Percentiles rank a stretch among this genome's conserved stretches.
Evolutionary conservation across 2,329 filamentous ascomycete genomes (phyloP).

Genomic region (Herpotrichia juniperi): DNA sequence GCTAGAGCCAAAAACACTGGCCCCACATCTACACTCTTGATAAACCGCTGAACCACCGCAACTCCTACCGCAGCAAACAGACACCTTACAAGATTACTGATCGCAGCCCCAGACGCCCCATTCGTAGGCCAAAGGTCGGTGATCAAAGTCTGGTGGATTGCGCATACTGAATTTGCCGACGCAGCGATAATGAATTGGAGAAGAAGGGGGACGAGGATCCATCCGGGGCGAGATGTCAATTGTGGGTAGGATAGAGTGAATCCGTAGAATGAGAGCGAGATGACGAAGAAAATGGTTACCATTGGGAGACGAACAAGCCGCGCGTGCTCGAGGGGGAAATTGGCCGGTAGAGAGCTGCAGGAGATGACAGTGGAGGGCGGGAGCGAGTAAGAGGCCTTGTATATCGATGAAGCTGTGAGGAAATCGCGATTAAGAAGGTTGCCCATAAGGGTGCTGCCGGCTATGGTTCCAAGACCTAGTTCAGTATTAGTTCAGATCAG

Average conservation of each 20-base stretch:
- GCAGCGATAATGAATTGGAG: conserved; percentile 41
- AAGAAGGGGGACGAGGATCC: conserved; percentile 18
- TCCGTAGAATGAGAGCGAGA: conserved; percentile 45
- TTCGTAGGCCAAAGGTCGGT: conserved; percentile 68
- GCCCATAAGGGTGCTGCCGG: conserved; percentile 50
- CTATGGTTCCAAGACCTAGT: conserved; percentile 46
- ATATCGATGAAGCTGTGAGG: conserved; percentile 38
- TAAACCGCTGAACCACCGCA: conserved; percentile 65
- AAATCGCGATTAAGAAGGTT: conserved; percentile 52
- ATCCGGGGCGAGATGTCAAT: conserved; percentile 18
- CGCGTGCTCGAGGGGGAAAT: conserved; percentile 51
- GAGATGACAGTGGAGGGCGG: conserved; percentile 30
- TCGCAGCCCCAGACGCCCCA: conserved; percentile 67
- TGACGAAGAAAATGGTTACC: conserved; percentile 46
- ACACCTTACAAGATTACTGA: conserved; percentile 69
- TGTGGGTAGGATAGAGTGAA: conserved; percentile 40
- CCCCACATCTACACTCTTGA: conserved; percentile 62
- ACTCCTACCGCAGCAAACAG: conserved; percentile 65
- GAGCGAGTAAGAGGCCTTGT: conserved; percentile 37
- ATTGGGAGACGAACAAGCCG: conserved; percentile 48
- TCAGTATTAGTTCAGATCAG: neutral
- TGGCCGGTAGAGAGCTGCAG: conserved; percentile 24
- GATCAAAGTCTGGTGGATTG: conserved; percentile 67
- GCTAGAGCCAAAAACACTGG: conserved; percentile 49
- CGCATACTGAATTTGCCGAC: conserved; percentile 46